phyloP scores from a whole-genome alignment of 139 green algal species.

The Ettlia oleoabundans region DNA sequence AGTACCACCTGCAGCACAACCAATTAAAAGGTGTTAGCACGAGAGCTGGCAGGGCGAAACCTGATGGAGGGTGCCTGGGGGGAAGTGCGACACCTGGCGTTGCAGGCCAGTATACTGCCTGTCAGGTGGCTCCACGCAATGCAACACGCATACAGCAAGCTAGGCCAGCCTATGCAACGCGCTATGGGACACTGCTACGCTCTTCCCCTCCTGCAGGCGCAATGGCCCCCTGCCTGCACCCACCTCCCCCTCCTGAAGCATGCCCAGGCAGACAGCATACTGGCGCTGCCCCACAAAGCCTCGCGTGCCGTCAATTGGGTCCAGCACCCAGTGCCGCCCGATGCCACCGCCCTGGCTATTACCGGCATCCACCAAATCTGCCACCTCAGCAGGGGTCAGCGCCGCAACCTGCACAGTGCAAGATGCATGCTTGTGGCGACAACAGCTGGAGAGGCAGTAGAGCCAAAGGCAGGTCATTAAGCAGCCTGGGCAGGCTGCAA shows the following conservation, averaged over 20 bases:
- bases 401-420: not conserved
- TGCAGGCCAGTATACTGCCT: no score
- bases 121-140: no score
- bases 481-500: no score
- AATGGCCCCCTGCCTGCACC: no score
- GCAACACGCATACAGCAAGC: no score
- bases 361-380: constrained; percentile 81
- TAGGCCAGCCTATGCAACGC: no score
- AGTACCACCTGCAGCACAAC: constrained; percentile 65
- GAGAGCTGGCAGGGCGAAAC: no score
- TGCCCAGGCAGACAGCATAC: constrained; percentile 93
- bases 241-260: constrained; percentile 81
- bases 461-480: not conserved
- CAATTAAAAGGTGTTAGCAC: no score
- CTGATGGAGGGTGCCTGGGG: no score
- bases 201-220: no score
- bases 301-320: constrained; percentile 94
- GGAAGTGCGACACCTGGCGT: no score
- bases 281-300: constrained; percentile 95
- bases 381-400: constrained; percentile 41
- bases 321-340: constrained; percentile 92
- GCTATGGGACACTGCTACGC: no score
- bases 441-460: not conserved
- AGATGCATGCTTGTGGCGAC: not conserved
- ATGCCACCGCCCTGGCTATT: constrained; percentile 67